phyloP scores from a whole-genome alignment of 768 basidiomycete genomes.

The Russula ochroleuca region DNA sequence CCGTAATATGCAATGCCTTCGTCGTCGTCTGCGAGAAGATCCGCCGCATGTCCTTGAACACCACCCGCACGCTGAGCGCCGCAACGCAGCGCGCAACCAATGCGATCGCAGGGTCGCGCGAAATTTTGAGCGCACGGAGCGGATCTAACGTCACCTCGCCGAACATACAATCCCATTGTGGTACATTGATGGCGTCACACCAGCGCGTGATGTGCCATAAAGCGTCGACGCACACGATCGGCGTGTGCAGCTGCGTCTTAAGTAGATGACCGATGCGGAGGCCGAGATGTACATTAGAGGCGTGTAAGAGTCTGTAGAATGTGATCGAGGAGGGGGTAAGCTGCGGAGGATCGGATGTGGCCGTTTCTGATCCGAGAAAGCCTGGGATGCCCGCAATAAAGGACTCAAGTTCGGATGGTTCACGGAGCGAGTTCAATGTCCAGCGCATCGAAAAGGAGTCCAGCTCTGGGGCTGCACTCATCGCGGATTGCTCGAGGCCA shows the following conservation, averaged over 20 bases:
- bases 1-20: conserved; percentile 10
- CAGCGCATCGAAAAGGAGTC: conserved; percentile 7
- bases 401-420: conserved; percentile 15
- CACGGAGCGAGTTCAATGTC: conserved; percentile 19
- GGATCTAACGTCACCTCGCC: conserved; percentile 8
- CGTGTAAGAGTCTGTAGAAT: conserved; percentile 6
- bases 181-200: conserved; percentile 3
- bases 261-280: conserved; percentile 18
- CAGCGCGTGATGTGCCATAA: conserved; percentile 16
- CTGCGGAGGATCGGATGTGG: conserved; percentile 6
- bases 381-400: conserved; percentile 17
- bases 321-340: conserved; percentile 9
- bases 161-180: conserved; percentile 13
- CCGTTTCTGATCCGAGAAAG: conserved; percentile 2
- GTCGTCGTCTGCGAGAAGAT: background rate
- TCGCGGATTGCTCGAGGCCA: conserved; percentile 3
- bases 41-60: conserved; percentile 12
- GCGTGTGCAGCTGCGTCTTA: conserved; percentile 3
- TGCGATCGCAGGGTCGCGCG: conserved; percentile 9
- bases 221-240: conserved; percentile 9
- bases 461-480: background rate
- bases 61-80: conserved; percentile 7
- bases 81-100: conserved; percentile 8
- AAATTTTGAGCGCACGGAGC: conserved; percentile 10
- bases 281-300: background rate